Base-by-base conservation (phyloP, 345 rosid species). In the Eucalyptus cladocalyx region DNA sequence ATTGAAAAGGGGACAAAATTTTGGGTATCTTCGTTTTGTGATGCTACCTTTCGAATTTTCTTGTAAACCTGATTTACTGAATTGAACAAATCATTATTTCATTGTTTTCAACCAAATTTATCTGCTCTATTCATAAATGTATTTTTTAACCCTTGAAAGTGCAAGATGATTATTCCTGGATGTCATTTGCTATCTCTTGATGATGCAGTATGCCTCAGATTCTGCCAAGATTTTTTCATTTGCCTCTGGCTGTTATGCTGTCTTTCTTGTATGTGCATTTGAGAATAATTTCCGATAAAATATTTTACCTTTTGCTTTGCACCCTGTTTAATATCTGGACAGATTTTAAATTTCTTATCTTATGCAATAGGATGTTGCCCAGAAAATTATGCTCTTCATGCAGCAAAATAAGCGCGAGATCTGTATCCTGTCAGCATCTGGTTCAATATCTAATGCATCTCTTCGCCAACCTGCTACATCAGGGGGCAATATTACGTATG, bases 401-500 rank as follows among this genome's bases (percentile, higher is more conserved):
- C 97, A 95, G 93, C 97, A 96, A 93, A 94, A 95, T 92, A 95
- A 94, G 91, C 96, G 95, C 48, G 98, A 98, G 88, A 87, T 95
- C 87, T 98, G 99, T 88, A 89, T 98, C 88, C 92, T 98, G 54
- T 98, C 99, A 91, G 99, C 98, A 80, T 95, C 97, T 87, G 98
- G 99, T 90, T 86, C 97, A 85, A 93, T 98, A 89, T 95, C 97
- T 87, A 95, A 92, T 89, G 99, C 94, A 88, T 93, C 98, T 76
- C 95, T 98, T 87, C 93, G 95, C 89, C 98, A 98, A 92, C 95
- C 95, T 54, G 97, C 96, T 80, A 92, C 95, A 83, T 94, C 99
- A 80, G 99, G 98, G 85, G 97, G 97, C 90, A 95, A 86, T 91
- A 94, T 95, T 87, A 92, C 97, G 47, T 98, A 95, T 87, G 96